Evolutionary conservation across 75 land plant genomes (phyloP), one percentile per base, ranked within the genome.

Genomic region (Chamaecyparis obtusa): DNA sequence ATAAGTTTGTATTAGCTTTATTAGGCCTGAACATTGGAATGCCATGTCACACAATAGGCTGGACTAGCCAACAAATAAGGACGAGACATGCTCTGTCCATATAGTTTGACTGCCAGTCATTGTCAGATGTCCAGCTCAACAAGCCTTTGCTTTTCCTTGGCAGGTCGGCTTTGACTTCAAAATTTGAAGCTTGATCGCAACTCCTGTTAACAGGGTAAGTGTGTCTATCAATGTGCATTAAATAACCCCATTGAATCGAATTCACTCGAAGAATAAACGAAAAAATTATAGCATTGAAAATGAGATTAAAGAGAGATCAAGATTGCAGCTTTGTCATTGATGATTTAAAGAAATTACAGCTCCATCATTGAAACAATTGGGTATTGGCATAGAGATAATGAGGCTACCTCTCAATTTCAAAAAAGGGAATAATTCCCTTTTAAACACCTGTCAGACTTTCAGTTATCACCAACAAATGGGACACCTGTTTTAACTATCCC

Each of bases 111-210:
- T 74, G 36, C 36, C 76, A 74, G 16, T 74, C 16, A 74, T 8
- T 32, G 16, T 74, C 69, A 64, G 69, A 64, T 7, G 69, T 64
- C 69, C 69, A 64, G 69, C 69, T 24, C 69, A 24, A 27, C 69
- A 64, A 64, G 69, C 69, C 27, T 64, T 64, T 24, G 69, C 69
- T 64, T 64, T 64, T 64, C 69, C n/a, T 64, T 64, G 69, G n/a
- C 69, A 64, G n/a, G n/a, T 64, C n/a, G 2, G n/a, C 69, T 64
- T 64, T 64, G 69, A 64, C 69, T 64, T 64, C 69, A 64, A 64
- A 64, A 64, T 64, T 64, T 64, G 69, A 64, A 64, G 69, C 69
- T 64, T 64, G 69, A n/a, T 64, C 69, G 69, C 69, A 64, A 64
- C 69, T 64, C 69, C 69, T 64, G 69, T 64, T 64, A 27, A 64